Conservation (phyloP, 2,329 filamentous ascomycete genomes). For the Sclerotinia spermophila region DNA sequence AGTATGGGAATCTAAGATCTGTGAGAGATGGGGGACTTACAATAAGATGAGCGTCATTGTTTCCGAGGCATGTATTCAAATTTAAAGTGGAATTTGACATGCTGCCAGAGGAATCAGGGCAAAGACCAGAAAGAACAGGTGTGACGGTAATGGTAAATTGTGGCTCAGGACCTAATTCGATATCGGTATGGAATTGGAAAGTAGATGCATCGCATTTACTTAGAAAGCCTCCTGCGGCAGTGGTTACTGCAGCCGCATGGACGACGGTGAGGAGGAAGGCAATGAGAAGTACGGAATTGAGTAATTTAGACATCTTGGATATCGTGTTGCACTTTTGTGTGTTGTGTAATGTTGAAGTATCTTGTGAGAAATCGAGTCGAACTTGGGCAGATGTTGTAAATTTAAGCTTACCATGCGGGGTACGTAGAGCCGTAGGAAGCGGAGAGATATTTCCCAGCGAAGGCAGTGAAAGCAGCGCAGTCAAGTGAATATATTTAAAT, state of each 20-base stretch:
- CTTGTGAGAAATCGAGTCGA: neutral
- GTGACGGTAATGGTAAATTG: neutral
- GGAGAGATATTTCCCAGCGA: neutral
- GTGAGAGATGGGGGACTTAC: neutral
- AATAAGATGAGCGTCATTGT: conserved; percentile 6
- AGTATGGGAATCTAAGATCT: neutral
- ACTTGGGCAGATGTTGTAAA: neutral
- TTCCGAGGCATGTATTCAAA: conserved; percentile 8
- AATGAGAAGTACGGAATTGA: neutral
- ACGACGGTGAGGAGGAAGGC: neutral
- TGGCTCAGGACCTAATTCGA: conserved; percentile 4
- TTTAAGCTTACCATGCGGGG: neutral
- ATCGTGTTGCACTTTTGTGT: neutral
- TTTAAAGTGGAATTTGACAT: conserved; percentile 13
- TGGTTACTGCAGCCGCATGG: neutral
- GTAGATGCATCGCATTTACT: neutral
- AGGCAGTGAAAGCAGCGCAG: neutral
- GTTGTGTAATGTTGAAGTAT: neutral
- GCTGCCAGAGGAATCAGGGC: neutral
- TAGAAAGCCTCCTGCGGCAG: neutral
- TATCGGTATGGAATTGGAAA: neutral
- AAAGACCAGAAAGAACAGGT: conserved; percentile 8
- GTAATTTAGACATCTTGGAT: conserved; percentile 6
- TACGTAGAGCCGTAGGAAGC: neutral
- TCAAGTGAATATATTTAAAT: neutral